phyloP scores from a whole-genome alignment of 192 early-diverging fungal genomes.

The Entrophospora sp. region DNA sequence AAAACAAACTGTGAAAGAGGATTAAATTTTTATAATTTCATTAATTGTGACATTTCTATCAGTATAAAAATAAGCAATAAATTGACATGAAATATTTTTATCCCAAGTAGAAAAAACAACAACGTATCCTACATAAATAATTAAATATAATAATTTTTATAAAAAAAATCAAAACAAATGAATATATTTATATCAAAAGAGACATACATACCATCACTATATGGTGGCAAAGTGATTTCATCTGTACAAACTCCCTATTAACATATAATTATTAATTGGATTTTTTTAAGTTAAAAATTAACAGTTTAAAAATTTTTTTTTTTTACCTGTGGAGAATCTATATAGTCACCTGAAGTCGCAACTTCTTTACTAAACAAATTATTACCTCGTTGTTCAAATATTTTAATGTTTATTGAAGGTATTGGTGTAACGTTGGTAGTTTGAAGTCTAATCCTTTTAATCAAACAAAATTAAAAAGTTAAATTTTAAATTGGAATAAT shows the following conservation, averaged over 20 bases:
- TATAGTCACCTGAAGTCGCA: conserved; percentile 49
- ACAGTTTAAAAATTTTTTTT: too few relatives aligned
- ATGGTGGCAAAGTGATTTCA: conserved; percentile 36
- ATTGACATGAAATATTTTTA: conserved; percentile 35
- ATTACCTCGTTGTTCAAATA: conserved; percentile 49
- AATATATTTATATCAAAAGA: neutral
- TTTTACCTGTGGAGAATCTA: conserved; percentile 36
- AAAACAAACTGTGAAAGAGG: too few relatives aligned
- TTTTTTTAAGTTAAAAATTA: too few relatives aligned
- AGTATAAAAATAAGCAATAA: conserved; percentile 39
- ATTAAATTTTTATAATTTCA: too few relatives aligned
- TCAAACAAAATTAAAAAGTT: neutral
- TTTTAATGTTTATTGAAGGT: conserved; percentile 59
- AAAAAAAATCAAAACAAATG: too few relatives aligned
- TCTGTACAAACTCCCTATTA: conserved; percentile 42
- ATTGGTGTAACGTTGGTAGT: conserved; percentile 50
- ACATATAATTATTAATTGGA: too few relatives aligned
- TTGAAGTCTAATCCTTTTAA: conserved; percentile 60
- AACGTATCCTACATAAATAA: conserved; percentile 30
- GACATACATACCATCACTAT: conserved; percentile 28
- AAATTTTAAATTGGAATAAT: neutral
- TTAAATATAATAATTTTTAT: too few relatives aligned
- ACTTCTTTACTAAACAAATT: conserved; percentile 44
- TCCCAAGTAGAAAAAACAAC: conserved; percentile 43
- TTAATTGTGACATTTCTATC: conserved; percentile 35